A percentile compares a stretch with the other conserved stretches of the same genome.
phyloP scores from a whole-genome alignment of 257 asterid species.

The Solanum arcanum region DNA sequence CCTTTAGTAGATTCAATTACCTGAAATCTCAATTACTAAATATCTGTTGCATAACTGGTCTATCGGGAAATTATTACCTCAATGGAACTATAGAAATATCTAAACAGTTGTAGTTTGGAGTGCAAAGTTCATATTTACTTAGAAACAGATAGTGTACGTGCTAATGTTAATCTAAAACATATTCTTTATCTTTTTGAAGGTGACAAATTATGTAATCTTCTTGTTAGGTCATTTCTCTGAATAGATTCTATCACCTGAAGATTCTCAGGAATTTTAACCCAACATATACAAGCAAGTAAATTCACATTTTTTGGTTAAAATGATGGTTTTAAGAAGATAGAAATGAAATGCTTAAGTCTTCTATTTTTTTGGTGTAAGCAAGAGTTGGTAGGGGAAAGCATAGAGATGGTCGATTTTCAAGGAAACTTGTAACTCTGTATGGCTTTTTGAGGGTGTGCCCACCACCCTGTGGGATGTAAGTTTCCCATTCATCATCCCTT shows the following conservation, averaged over 20 bases:
- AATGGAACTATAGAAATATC: neutral
- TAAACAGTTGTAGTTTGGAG: neutral
- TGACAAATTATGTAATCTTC: neutral
- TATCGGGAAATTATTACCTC: neutral
- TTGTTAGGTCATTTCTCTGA: neutral
- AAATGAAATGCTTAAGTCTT: no score
- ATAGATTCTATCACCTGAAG: neutral
- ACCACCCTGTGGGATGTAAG: no score
- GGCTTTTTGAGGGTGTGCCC: no score
- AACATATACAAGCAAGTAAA: neutral
- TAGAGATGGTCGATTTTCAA: no score
- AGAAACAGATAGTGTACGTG: neutral
- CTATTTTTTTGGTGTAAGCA: no score
- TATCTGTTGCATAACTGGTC: neutral
- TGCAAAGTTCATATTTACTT: neutral
- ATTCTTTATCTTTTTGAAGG: neutral
- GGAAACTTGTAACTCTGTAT: no score
- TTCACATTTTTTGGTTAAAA: neutral
- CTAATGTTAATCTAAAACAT: neutral
- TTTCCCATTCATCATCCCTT: no score
- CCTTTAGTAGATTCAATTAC: neutral
- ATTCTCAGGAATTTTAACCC: neutral
- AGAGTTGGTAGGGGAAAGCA: no score
- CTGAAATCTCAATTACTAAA: neutral
- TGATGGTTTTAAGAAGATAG: no score